Evolutionary conservation across 1,284 basidiomycete species (phyloP).

Genomic region (Neonothopanus nambi): DNA sequence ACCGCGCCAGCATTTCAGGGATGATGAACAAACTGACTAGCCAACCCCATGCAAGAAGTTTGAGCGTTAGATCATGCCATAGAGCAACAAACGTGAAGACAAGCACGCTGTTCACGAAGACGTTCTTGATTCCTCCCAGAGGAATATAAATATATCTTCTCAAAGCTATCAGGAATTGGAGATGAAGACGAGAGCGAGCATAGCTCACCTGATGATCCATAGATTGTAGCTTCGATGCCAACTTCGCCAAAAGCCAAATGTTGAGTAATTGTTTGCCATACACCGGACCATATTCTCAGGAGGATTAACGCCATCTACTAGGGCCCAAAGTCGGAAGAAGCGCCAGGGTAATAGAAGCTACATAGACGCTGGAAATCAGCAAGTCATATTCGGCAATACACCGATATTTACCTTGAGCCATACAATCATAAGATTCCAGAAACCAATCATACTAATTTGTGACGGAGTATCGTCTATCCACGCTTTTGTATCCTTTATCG

Average conservation of each 20-base stretch:
- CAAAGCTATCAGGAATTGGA: neutral
- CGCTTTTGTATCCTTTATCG: slow-evolving; percentile 88
- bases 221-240: slow-evolving; percentile 98
- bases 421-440: slow-evolving; percentile 96
- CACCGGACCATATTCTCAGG: slow-evolving; percentile 99
- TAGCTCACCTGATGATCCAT: slow-evolving; percentile 82
- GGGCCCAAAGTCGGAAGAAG: slow-evolving; percentile 95
- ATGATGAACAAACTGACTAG: slow-evolving; percentile 89
- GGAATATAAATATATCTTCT: slow-evolving; percentile 93
- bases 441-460: slow-evolving; percentile 90
- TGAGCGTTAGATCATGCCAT: slow-evolving; percentile 95
- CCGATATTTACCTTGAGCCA: slow-evolving; percentile 86
- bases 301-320: slow-evolving; percentile 87
- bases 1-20: slow-evolving; percentile 76
- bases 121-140: slow-evolving; percentile 76
- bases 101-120: slow-evolving; percentile 69
- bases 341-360: slow-evolving; percentile 90
- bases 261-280: slow-evolving; percentile 98
- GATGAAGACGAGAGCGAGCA: slow-evolving; percentile 2
- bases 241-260: slow-evolving; percentile 90
- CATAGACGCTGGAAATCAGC: neutral
- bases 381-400: neutral
- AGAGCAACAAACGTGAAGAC: slow-evolving; percentile 79
- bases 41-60: slow-evolving; percentile 96
- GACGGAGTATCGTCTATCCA: slow-evolving; percentile 76